Percentiles rank a stretch among this genome's conserved stretches.
phyloP scores from a whole-genome alignment of 495 filamentous ascomycete species.

The Aspergillus avenaceus region DNA sequence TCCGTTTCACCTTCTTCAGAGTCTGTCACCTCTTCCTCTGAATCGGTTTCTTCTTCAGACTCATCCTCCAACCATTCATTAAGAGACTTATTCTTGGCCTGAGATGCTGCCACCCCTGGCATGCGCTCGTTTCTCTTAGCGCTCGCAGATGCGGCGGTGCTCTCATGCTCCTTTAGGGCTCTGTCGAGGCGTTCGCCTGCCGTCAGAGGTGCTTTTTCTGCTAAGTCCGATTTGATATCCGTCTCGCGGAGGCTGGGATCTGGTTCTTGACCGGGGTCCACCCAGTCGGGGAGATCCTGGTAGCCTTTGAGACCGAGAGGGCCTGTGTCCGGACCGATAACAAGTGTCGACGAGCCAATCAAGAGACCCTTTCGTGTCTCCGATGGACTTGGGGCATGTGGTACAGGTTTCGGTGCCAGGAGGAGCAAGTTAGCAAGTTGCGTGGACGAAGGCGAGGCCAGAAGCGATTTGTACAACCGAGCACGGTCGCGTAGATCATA shows the following conservation, averaged over 20 bases:
- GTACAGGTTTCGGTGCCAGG: conserved; percentile 89
- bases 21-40: conserved; percentile 47
- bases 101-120: conserved; percentile 7
- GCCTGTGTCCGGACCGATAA: conserved; percentile 71
- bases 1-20: too few relatives aligned
- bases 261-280: conserved; percentile 74
- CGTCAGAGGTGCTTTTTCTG: conserved; percentile 37
- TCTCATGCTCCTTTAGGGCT: conserved; percentile 41
- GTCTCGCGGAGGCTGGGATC: conserved; percentile 64
- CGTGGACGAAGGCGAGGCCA: conserved; percentile 66
- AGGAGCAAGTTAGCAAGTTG: conserved; percentile 88
- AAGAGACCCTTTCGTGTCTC: conserved; percentile 70
- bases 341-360: conserved; percentile 79
- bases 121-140: conserved; percentile 14
- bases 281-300: conserved; percentile 77
- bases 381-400: conserved; percentile 78
- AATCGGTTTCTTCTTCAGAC: conserved; percentile 44
- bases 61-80: conserved; percentile 79
- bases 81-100: conserved; percentile 62
- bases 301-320: conserved; percentile 71
- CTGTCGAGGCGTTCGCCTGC: conserved; percentile 64
- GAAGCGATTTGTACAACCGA: conserved; percentile 78
- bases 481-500: conserved; percentile 93
- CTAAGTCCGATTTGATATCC: conserved; percentile 24
- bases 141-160: conserved; percentile 15